Evolutionary conservation across 768 basidiomycete species (phyloP).

Genomic region (Leucocoprinus sp.): DNA sequence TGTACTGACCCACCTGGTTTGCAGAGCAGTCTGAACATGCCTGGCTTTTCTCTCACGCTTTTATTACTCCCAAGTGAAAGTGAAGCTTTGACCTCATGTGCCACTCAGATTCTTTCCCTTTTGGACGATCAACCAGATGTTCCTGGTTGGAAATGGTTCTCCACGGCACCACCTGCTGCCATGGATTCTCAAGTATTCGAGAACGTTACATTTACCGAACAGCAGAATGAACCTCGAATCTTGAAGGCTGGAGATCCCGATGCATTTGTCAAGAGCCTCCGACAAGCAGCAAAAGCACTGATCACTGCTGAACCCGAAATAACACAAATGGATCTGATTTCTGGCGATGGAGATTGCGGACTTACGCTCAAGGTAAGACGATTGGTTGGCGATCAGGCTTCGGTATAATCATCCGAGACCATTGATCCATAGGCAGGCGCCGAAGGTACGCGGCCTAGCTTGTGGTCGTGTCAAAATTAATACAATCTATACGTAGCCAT

Average conservation of each 20-base stretch:
- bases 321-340: constrained; percentile 83
- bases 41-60: constrained; percentile 82
- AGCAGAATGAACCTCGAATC: constrained; percentile 9
- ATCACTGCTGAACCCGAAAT: constrained; percentile 82
- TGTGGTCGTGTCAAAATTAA: background rate
- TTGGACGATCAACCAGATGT: constrained; percentile 61
- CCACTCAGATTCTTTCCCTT: constrained; percentile 47
- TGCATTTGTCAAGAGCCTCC: constrained; percentile 47
- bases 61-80: constrained; percentile 56
- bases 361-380: constrained; percentile 38
- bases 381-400: background rate
- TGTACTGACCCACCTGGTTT: too few relatives aligned
- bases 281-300: constrained; percentile 55
- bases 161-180: constrained; percentile 31
- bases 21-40: constrained; percentile 88
- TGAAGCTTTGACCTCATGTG: constrained; percentile 29
- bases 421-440: constrained; percentile 50
- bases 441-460: constrained; percentile 34
- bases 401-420: background rate
- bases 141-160: constrained; percentile 84
- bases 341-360: constrained; percentile 77
- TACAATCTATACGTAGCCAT: constrained; percentile 35
- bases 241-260: constrained; percentile 31
- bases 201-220: constrained; percentile 3
- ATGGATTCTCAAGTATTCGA: constrained; percentile 11